These are phyloP conservation scores for Alternaria panax DNA, from an alignment of 2,329 filamentous ascomycete species.

Conservation along the genomic window DNA sequence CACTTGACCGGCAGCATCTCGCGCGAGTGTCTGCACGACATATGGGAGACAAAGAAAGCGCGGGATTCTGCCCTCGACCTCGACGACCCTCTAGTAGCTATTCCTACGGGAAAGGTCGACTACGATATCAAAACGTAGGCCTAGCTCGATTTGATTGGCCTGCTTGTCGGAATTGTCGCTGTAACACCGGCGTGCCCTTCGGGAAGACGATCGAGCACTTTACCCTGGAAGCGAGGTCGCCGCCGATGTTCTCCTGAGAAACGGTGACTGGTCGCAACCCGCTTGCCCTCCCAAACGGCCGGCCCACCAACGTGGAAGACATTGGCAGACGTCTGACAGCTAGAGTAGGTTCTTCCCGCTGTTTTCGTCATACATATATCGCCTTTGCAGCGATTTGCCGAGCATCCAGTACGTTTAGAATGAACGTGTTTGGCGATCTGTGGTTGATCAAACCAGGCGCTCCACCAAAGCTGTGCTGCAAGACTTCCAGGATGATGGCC, in stretches of 20 bases:
- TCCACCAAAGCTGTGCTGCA: slow-evolving; percentile 68
- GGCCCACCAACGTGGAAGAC: neutral
- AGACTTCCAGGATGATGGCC: slow-evolving; percentile 71
- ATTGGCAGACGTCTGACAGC: slow-evolving; percentile 24
- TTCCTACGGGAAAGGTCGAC: slow-evolving; percentile 75
- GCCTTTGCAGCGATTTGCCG: slow-evolving; percentile 69
- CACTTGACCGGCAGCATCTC: slow-evolving; percentile 82
- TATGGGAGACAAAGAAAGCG: slow-evolving; percentile 70
- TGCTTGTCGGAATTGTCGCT: slow-evolving; percentile 1
- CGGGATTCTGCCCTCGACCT: slow-evolving; percentile 61
- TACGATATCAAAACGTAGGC: slow-evolving; percentile 72
- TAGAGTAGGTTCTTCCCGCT: slow-evolving; percentile 72
- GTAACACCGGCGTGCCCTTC: slow-evolving; percentile 10
- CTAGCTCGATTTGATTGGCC: slow-evolving; percentile 14
- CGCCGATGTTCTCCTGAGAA: neutral
- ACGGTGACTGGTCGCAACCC: neutral
- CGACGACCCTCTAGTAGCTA: slow-evolving; percentile 72
- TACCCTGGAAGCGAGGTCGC: slow-evolving; percentile 1
- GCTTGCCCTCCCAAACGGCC: neutral
- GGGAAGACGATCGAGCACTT: neutral
- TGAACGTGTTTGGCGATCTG: neutral
- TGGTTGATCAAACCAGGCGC: slow-evolving; percentile 48
- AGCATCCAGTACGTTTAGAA: slow-evolving; percentile 65
- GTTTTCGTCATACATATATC: slow-evolving; percentile 82
- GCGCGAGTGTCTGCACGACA: slow-evolving; percentile 73